Conservation (phyloP, 2,329 filamentous ascomycete species). For the Fusarium brevicatenulatum region DNA sequence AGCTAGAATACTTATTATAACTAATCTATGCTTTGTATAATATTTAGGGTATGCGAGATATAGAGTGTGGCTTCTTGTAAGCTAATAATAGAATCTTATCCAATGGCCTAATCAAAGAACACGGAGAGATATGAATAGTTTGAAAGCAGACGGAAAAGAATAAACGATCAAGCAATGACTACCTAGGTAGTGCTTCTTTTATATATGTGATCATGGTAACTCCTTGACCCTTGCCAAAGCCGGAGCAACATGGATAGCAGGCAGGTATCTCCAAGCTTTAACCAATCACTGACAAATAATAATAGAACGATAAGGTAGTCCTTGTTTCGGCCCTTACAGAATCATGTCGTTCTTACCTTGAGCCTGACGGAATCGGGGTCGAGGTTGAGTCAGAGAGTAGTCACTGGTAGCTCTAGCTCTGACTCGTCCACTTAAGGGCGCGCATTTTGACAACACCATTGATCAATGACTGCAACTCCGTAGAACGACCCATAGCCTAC, state of each 20-base stretch:
- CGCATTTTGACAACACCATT: not conserved
- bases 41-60: not conserved
- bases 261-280: not conserved
- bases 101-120: not conserved
- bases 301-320: not conserved
- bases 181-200: not conserved
- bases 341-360: not conserved
- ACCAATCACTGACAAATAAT: not conserved
- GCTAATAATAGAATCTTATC: not conserved
- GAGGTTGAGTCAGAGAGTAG: not conserved
- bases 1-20: no score
- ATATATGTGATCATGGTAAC: not conserved
- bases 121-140: not conserved
- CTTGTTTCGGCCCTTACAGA: not conserved
- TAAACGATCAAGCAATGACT: no score
- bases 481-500: not conserved
- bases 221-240: not conserved
- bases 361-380: not conserved
- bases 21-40: no score
- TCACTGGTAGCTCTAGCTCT: not conserved
- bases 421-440: not conserved
- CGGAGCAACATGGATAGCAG: not conserved
- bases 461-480: not conserved
- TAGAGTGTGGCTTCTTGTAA: not conserved
- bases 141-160: not conserved